A percentile compares a stretch with the other conserved stretches of the same genome.
phyloP scores from a whole-genome alignment of 768 basidiomycete species.

The Tricholoma matsutake region DNA sequence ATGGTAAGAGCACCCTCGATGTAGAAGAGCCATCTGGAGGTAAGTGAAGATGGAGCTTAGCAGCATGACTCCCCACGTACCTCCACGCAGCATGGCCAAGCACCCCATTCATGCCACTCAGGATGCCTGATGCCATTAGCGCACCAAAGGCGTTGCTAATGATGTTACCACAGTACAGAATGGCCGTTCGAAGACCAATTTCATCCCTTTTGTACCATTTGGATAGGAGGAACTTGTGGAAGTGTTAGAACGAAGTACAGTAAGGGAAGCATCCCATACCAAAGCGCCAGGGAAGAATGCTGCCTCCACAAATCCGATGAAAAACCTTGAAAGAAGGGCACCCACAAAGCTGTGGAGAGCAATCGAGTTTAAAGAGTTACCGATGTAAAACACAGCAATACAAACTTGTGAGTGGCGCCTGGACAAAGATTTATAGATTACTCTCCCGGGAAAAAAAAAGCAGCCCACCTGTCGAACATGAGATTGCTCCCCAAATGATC shows the following conservation, averaged over 20 bases:
- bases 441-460: neutral
- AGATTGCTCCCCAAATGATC: slow-evolving; percentile 62
- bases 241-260: neutral
- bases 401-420: slow-evolving; percentile 20
- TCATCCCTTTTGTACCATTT: slow-evolving; percentile 76
- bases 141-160: slow-evolving; percentile 83
- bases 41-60: neutral
- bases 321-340: slow-evolving; percentile 66
- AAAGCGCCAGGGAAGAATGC: slow-evolving; percentile 71
- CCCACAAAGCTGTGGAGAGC: slow-evolving; percentile 48
- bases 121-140: slow-evolving; percentile 72
- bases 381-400: neutral
- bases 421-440: neutral
- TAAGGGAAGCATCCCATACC: slow-evolving; percentile 19
- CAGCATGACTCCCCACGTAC: slow-evolving; percentile 27
- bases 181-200: slow-evolving; percentile 64
- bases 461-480: slow-evolving; percentile 44
- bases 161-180: slow-evolving; percentile 69
- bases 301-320: slow-evolving; percentile 73
- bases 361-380: neutral
- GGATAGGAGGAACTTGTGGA: slow-evolving; percentile 46
- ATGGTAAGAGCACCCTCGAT: slow-evolving; percentile 63
- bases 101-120: slow-evolving; percentile 66
- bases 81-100: slow-evolving; percentile 73
- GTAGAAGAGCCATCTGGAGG: slow-evolving; percentile 65